Evolutionary conservation across 345 rosid species (phyloP).

Genomic region (Melastoma malabathricum): DNA sequence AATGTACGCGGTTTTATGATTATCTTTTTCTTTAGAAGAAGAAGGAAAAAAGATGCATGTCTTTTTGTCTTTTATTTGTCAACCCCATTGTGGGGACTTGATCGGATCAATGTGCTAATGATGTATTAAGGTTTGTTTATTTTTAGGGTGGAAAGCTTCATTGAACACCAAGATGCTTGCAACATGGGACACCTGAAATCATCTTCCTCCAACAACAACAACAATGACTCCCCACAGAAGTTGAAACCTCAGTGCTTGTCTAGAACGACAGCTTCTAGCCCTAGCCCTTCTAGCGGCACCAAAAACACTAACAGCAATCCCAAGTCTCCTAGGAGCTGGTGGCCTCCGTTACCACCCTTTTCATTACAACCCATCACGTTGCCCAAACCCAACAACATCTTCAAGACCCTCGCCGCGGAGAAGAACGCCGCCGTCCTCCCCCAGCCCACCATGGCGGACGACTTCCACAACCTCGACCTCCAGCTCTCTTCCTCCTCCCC

Average conservation of each 20-base stretch:
- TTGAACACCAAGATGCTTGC: conserved; percentile 94
- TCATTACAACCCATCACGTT: conserved; percentile 8
- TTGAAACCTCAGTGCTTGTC: conserved; percentile 41
- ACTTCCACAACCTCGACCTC: conserved; percentile 48
- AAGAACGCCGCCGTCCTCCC: conserved; percentile 7
- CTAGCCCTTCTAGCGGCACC: conserved; percentile 46
- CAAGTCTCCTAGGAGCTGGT: neutral
- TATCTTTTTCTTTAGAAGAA: too few species aligned
- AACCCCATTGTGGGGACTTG: too few species aligned
- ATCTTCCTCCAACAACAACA: conserved; percentile 18
- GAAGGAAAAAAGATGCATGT: too few species aligned
- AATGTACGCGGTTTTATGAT: too few species aligned
- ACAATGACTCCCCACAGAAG: too few species aligned
- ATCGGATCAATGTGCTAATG: too few species aligned
- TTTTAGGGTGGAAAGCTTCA: conserved; percentile 89
- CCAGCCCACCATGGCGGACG: neutral
- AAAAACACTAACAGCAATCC: conserved; percentile 25
- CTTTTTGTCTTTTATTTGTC: too few species aligned
- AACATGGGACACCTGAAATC: conserved; percentile 36
- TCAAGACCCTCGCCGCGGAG: neutral
- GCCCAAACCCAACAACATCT: neutral
- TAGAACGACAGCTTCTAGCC: conserved; percentile 55
- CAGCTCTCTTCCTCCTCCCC: conserved; percentile 33
- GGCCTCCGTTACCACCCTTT: conserved; percentile 9
- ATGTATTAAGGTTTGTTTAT: neutral